These are phyloP conservation scores for Rhodotorula kratochvilovae DNA, from an alignment of 768 basidiomycete species.

Conservation along the genomic window DNA sequence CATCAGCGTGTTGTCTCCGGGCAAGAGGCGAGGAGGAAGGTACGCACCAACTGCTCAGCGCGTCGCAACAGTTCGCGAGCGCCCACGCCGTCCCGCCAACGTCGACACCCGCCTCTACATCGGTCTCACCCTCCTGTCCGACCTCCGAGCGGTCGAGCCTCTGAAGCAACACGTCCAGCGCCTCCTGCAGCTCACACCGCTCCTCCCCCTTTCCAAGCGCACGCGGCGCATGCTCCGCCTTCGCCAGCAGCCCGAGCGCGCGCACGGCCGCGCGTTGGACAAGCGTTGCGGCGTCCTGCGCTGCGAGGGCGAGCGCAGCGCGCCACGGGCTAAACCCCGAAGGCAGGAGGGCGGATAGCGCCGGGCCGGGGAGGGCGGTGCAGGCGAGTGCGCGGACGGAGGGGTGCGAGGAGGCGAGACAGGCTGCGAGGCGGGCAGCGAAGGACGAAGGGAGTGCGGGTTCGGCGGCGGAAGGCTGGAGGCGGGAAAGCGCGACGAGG, in stretches of 20 bases:
- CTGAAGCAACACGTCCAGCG: too few relatives aligned
- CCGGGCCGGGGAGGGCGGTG: not conserved
- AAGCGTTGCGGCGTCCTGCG: not conserved
- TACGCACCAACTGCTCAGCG: not conserved
- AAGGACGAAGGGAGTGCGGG: not conserved
- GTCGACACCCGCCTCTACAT: too few relatives aligned
- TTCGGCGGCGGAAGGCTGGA: not conserved
- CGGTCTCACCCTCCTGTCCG: too few relatives aligned
- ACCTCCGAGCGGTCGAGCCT: too few relatives aligned
- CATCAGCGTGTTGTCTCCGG: not conserved
- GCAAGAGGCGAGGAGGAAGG: not conserved
- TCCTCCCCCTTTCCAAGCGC: too few relatives aligned
- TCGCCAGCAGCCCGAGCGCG: not conserved
- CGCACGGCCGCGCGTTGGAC: not conserved
- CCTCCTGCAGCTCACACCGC: not conserved
- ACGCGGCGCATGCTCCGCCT: not conserved
- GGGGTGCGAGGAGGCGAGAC: not conserved
- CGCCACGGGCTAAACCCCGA: not conserved
- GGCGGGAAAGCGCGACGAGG: slow-evolving; percentile 13
- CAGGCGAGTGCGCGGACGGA: not conserved
- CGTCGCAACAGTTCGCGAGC: slow-evolving; percentile 23
- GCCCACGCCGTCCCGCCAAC: slow-evolving; percentile 8
- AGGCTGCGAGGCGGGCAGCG: not conserved
- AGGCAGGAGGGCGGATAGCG: not conserved
- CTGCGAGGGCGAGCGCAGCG: not conserved